Evolutionary conservation across 106 monocot genomes (phyloP).

Genomic region (Gastrodia elata): DNA sequence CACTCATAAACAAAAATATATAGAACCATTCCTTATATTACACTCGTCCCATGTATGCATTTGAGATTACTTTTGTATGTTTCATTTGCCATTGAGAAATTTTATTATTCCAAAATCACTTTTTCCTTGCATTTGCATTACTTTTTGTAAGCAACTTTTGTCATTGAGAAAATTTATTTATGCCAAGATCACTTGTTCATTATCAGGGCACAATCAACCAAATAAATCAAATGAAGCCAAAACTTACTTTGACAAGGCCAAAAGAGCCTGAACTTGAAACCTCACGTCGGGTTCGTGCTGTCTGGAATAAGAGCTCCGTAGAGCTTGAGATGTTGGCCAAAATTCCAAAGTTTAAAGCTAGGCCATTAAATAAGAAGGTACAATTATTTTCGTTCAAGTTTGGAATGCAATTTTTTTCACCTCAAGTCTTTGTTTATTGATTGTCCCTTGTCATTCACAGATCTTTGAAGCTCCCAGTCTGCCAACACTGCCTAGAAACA

Average conservation of each 20-base stretch:
- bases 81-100: no score
- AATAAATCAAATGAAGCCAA: slow-evolving; percentile 46
- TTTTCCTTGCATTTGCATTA: no score
- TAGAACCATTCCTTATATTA: no score
- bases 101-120: no score
- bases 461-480: slow-evolving; percentile 50
- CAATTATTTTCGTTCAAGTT: not conserved
- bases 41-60: no score
- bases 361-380: slow-evolving; percentile 89
- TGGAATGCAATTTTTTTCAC: slow-evolving; percentile 1
- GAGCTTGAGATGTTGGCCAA: slow-evolving; percentile 92
- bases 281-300: slow-evolving; percentile 59
- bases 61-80: no score
- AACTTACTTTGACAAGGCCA: slow-evolving; percentile 79
- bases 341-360: slow-evolving; percentile 88
- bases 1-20: no score
- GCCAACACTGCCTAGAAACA: slow-evolving; percentile 38
- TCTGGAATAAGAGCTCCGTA: slow-evolving; percentile 73
- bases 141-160: no score
- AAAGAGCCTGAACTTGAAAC: slow-evolving; percentile 78
- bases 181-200: not conserved
- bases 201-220: slow-evolving; percentile 35
- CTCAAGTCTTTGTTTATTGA: not conserved
- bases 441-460: slow-evolving; percentile 17
- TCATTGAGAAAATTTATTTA: no score